Base-by-base conservation (phyloP, 2,329 filamentous ascomycete genomes). In the Aureobasidium lini region DNA sequence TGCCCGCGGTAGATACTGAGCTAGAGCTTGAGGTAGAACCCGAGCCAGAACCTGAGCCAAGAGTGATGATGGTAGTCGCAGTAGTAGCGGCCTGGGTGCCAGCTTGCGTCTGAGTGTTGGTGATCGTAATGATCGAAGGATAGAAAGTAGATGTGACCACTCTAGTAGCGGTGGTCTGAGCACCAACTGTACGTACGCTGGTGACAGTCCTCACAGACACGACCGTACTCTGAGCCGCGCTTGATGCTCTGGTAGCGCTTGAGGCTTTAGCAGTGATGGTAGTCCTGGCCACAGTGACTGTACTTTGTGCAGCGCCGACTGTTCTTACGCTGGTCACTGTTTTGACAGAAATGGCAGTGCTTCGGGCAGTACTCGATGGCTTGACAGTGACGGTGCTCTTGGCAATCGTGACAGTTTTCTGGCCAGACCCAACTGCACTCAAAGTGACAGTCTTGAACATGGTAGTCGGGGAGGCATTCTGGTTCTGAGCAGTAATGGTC, bases 281-380 rank as follows among this genome's bases (percentile, higher is more conserved):
- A 16, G 39, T 54, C 13, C 32, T 13, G 11, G 47, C 47, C 8
- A 53, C 15, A 11, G 49, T 53, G 23, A 40, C 7, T 3, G 36
- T 53, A 4, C 13, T 42, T 23, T 42, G 34, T n/a, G 36, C 34
- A 37, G 34, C 11, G 11, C 13, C 15, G 42, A 37, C 31, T 16
- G 50, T 54, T 39, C 31, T 46, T 11, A 47, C n/a, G 31, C 40
- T 57, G 31, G 53, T 46, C 10, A 56, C 52, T 13, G 52, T 56
- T 10, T 15, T 54, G n/a, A 34, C 29, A 4, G 52, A 37, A 37
- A 29, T 29, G 39, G n/a, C 31, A 13, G 31, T n/a, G n/a, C 39
- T 11, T n/a, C 7, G 4, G 28, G 52, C n/a, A n/a, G 40, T 16
- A 15, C 29, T 28, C 7, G 49, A 53, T 32, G 49, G 37, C 28